Evolutionary conservation across 257 asterid species (phyloP).

Genomic region (Leptodermis oblonga): DNA sequence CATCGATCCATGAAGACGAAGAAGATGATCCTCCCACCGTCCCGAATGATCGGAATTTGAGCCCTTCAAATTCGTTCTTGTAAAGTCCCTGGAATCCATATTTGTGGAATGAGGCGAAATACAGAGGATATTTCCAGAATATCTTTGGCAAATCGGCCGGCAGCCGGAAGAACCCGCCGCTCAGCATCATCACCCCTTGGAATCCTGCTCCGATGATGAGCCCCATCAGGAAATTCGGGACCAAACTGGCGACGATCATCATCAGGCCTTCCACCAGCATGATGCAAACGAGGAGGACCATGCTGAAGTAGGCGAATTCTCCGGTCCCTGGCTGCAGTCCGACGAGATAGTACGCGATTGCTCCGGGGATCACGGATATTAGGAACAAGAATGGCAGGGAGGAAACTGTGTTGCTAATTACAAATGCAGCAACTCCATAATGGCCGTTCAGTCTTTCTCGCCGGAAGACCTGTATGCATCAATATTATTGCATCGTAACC

Average conservation of each 20-base stretch:
- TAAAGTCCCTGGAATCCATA: conserved; percentile 59
- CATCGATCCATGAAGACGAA: conserved; percentile 20
- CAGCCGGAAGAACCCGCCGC: conserved; percentile 60
- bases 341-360: conserved; percentile 40
- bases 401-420: conserved; percentile 48
- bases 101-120: conserved; percentile 52
- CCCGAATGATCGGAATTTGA: conserved; percentile 7
- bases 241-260: conserved; percentile 59
- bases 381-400: conserved; percentile 47
- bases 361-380: conserved; percentile 49
- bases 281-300: conserved; percentile 45
- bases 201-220: conserved; percentile 47
- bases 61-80: conserved; percentile 58
- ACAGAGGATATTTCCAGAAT: conserved; percentile 67
- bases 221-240: conserved; percentile 60
- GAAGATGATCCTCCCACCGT: conserved; percentile 8
- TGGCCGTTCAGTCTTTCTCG: conserved; percentile 64
- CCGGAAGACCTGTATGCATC: conserved; percentile 42
- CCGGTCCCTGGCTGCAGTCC: conserved; percentile 34
- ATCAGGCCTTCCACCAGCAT: conserved; percentile 68
- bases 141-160: conserved; percentile 43
- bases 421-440: conserved; percentile 48
- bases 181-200: conserved; percentile 60
- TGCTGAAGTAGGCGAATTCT: conserved; percentile 33
- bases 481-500: neutral